Evolutionary conservation across 495 filamentous ascomycete species (phyloP), one percentile per base, ranked within the genome.

Genomic region (Poronia punctata): DNA sequence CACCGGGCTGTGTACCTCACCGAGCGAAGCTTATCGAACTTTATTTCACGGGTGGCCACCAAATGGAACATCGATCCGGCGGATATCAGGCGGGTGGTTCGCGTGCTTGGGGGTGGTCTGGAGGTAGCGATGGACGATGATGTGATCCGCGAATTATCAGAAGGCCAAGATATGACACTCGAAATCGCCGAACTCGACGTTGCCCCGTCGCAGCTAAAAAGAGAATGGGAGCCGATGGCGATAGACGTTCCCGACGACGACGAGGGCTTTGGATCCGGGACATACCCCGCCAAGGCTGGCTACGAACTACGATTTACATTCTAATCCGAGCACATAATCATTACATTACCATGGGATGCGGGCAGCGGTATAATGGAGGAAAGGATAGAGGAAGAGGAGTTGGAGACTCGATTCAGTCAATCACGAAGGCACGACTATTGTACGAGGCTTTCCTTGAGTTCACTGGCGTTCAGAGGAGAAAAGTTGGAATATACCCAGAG

Each of bases 81-180:
- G 2, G 74, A 72, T 21, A 76, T 97, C 27, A 59, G 78, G 9
- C 79, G 83, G 20, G 79, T 82, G 1, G 59, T 95, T 16, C 85
- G 73, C 24, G 66, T 89, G 41, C 82, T 83, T 17, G 62, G 74
- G 16, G 75, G 76, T 40, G 87, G 88, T 0, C 58, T 96, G 4
- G 76, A 84, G 48, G 81, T 98, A 31, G 79, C 89, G 57, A 71
- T 97, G 38, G 92, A 98, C 57, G 86, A 98, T 46, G 88, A 95
- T 33, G 80, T 92, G 20, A 79, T 98, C 14, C 75, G 75, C n/a
- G 83, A 88, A 57, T 70, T 97, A 11, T 72, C 80, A 0, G 92
- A 98, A 63, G 88, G 89, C 6, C 86, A 96, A 54, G 90, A 95
- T 52, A 89, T 98, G 80, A 71, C 49, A 2, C 60, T 78, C 32